A percentile compares a stretch with the other conserved stretches of the same genome.
Evolutionary conservation across 345 rosid genomes (phyloP).

Genomic region (Tarenaya hassleriana): DNA sequence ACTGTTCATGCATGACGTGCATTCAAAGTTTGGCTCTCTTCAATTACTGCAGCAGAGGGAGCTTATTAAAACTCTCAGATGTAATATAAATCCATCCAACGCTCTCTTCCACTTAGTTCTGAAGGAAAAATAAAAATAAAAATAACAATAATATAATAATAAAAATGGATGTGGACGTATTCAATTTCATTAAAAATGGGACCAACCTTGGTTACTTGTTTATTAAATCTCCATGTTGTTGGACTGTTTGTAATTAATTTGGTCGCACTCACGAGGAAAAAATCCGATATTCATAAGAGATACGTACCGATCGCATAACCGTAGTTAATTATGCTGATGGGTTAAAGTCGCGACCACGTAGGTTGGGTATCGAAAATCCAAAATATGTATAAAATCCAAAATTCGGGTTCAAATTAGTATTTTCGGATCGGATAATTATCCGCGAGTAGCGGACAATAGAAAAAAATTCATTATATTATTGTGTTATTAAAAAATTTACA

Average conservation of each 20-base stretch:
- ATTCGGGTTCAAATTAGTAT: too few species aligned
- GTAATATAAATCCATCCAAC: conserved; percentile 19
- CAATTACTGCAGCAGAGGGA: conserved; percentile 22
- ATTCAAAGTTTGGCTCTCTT: conserved; percentile 41
- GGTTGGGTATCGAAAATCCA: too few species aligned
- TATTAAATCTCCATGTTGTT: conserved; percentile 12
- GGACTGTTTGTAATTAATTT: conserved; percentile 22
- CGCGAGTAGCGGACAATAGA: too few species aligned
- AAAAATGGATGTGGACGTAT: conserved; percentile 2
- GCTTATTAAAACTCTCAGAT: conserved; percentile 18
- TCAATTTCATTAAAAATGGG: conserved; percentile 8
- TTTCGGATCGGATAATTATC: too few species aligned
- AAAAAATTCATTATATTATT: too few species aligned
- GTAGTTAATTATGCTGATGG: too few species aligned
- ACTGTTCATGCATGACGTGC: conserved; percentile 47
- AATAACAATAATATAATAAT: too few species aligned
- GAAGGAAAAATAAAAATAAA: not conserved
- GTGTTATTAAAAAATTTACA: too few species aligned
- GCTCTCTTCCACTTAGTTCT: conserved; percentile 13
- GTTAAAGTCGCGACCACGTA: too few species aligned
- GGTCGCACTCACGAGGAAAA: not conserved
- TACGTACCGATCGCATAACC: not conserved
- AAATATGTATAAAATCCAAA: too few species aligned
- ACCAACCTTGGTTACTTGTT: conserved; percentile 12
- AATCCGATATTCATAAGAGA: not conserved